Evolutionary conservation across 2,329 filamentous ascomycete genomes (phyloP), one percentile per base, ranked within the genome.

Genomic region (Neocatenulostroma microsporum): DNA sequence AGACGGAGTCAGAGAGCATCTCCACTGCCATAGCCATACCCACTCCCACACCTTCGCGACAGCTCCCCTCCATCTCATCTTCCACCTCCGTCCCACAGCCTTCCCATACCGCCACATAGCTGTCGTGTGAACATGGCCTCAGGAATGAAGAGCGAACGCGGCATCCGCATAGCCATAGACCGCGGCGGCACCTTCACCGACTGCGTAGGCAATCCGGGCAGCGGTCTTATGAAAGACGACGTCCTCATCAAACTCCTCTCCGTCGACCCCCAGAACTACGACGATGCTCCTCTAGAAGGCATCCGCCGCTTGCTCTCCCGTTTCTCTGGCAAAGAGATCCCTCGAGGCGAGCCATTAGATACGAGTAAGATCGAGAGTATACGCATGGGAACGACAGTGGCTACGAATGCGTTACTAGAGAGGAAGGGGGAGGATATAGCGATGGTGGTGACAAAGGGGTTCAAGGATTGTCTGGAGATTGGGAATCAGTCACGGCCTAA

Each of bases 311-410:
- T 94, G 39, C 77, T 94, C 62, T 81, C 80, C 47, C 79, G 77
- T 50, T 93, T 93, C 60, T 76, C 79, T 2, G 72, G 73, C 36
- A 72, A 73, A 40, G 80, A 89, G 4, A 87, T 93, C 29, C 84
- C 84, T 3, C 78, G 87, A 31, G 86, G 85, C 18, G 70, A 87
- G 56, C 68, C 82, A 1, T 67, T 94, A 7, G 86, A 94, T 59
- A 94, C 87, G 1, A 76, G 78, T 13, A 66, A 79, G 54, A 93
- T 95, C 50, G 84, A 91, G 50, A 87, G 83, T 37, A 94, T 95
- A 57, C 81, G 88, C 31, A 95, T 95, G 88, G 88, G 88, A 29
- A 95, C 88, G 1, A 95, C 88, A 0, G 87, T 95, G 10, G 88
- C 88, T 8, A 95, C 88, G 1, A 95, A 95, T 60, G 88, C 88